A percentile compares a stretch with the other conserved stretches of the same genome.
Conservation (phyloP, 192 early-diverging fungal species). For the Coemansia sp. region DNA sequence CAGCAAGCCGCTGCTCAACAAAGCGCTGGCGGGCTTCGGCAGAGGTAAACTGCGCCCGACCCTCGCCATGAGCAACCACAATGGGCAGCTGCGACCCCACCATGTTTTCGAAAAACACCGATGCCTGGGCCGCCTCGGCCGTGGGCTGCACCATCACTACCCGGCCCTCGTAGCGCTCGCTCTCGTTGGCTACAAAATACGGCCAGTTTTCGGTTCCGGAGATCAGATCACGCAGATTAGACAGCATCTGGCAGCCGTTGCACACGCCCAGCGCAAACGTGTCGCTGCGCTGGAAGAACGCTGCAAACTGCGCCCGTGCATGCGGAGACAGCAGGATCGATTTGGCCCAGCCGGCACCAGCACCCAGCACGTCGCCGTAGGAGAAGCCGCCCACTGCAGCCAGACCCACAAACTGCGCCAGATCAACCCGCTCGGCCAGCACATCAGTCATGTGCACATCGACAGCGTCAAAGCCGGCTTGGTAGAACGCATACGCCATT, state of each 20-base stretch:
- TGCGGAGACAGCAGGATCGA: slow-evolving; percentile 72
- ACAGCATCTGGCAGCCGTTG: slow-evolving; percentile 98
- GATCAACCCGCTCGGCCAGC: slow-evolving; percentile 58
- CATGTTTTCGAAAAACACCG: slow-evolving; percentile 92
- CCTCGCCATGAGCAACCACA: slow-evolving; percentile 97
- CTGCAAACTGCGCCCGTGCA: slow-evolving; percentile 69
- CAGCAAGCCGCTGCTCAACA: slow-evolving; percentile 56
- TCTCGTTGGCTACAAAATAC: slow-evolving; percentile 83
- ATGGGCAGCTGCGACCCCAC: slow-evolving; percentile 85
- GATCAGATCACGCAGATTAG: slow-evolving; percentile 79
- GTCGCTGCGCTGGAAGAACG: slow-evolving; percentile 80
- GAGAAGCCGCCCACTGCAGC: slow-evolving; percentile 97
- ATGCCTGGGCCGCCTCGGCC: slow-evolving; percentile 14
- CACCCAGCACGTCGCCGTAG: slow-evolving; percentile 98
- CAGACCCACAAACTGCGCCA: slow-evolving; percentile 79
- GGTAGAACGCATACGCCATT: slow-evolving; percentile 91
- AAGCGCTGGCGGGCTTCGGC: slow-evolving; percentile 47
- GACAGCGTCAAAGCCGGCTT: slow-evolving; percentile 88
- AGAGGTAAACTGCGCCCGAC: slow-evolving; percentile 74
- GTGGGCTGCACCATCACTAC: slow-evolving; percentile 65
- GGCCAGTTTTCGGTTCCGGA: slow-evolving; percentile 88
- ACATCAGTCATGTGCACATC: slow-evolving; percentile 99
- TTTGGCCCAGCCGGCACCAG: slow-evolving; percentile 98
- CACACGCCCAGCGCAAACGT: slow-evolving; percentile 97
- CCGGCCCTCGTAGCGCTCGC: slow-evolving; percentile 95